Evolutionary conservation across 768 basidiomycete genomes (phyloP), one percentile per base, ranked within the genome.

Genomic region (Tylopilus sp.): DNA sequence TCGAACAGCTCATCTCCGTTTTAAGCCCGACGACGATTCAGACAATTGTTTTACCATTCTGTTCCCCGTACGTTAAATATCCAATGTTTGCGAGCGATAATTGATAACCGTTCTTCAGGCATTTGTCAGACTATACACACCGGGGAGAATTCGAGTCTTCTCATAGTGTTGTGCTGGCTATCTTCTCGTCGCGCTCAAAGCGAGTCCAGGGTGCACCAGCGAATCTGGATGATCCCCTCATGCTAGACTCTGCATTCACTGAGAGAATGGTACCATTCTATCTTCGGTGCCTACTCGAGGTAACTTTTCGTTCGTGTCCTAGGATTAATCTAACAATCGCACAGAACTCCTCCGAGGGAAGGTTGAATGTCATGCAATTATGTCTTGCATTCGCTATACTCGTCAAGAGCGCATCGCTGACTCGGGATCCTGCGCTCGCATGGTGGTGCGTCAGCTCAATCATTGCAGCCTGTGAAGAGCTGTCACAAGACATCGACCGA

Each of bases 141-240:
- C 82, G 87, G 30, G 87, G 92, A 57, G 83, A 83, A n/a, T 94
- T 84, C 60, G 92, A 95, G 66, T 87, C 89, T 0, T 84, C 91
- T 1, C 92, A 94, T 65, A 93, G 92, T 10, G 88, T 89, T 25
- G 71, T 94, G 31, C 74, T 95, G 14, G 78, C 91, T 5, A 75
- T 91, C 36, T 86, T 92, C 63, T 79, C 86, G 11, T 76, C 82
- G 26, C 77, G 80, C 60, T 80, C 83, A 1, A 76, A 80, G 55
- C 70, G 66, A 19, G 43, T 49, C 9, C 52, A 65, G 48, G 52
- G 48, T 21, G 26, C 43, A 6, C 43, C 52, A 9, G 25, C 58
- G 33, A 33, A 21, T 17, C 21, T 16, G n/a, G 50, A 60, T 52
- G 51, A 56, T 33, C 54, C 46, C 7, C 48, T 51, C 21, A 22